Evolutionary conservation across 805 yeast genomes (phyloP).

Genomic region (Dipodascus albidus): DNA sequence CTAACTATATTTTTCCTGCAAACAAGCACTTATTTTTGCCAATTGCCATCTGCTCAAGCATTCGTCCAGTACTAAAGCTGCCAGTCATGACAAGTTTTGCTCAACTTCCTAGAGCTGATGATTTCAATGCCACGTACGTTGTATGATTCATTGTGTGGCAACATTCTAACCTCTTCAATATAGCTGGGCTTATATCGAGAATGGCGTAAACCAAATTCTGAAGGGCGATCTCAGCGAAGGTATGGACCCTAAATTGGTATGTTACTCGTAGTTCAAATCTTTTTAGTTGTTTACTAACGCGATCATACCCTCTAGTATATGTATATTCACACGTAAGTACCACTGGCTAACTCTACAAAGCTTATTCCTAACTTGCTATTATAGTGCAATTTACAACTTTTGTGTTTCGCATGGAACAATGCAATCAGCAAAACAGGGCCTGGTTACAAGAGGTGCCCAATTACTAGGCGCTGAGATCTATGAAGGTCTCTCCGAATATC

Average conservation of each 20-base stretch:
- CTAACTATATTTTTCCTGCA: too few species aligned
- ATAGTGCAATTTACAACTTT: constrained; percentile 80
- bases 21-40: too few species aligned
- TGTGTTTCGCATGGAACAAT: constrained; percentile 40
- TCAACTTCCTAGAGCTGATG: constrained; percentile 19
- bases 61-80: not conserved
- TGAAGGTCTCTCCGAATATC: constrained; percentile 52
- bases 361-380: not conserved
- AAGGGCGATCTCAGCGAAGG: constrained; percentile 27
- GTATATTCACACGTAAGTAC: constrained; percentile 34
- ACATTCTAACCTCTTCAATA: not conserved
- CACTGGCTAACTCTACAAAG: constrained; percentile 67
- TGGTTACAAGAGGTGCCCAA: constrained; percentile 24
- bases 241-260: constrained; percentile 24
- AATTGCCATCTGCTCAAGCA: not conserved
- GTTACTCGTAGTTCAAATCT: constrained; percentile 2
- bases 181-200: constrained; percentile 30
- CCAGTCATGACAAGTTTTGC: constrained; percentile 5
- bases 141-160: not conserved
- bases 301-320: constrained; percentile 14
- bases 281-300: not conserved
- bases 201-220: constrained; percentile 29
- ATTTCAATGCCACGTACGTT: constrained; percentile 23
- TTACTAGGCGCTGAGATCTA: constrained; percentile 89
- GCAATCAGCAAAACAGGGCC: constrained; percentile 11